phyloP scores from a whole-genome alignment of 2,329 filamentous ascomycete genomes.

The Cordyceps fumosorosea region DNA sequence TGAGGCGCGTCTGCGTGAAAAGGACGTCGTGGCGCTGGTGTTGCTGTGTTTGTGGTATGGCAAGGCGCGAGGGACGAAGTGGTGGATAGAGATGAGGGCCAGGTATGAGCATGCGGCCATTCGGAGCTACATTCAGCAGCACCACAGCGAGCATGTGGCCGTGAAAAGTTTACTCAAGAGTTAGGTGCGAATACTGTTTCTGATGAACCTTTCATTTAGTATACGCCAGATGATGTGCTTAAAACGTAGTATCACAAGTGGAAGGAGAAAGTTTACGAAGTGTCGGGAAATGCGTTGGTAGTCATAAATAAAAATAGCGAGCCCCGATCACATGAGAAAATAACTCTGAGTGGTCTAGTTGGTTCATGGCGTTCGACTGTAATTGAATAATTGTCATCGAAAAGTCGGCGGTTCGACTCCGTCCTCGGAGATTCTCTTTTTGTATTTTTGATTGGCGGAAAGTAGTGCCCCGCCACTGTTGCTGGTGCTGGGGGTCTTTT shows the following conservation, averaged over 20 bases:
- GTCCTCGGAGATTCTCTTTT: constrained; percentile 22
- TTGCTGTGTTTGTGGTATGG: too few species aligned
- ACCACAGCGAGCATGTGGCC: not conserved
- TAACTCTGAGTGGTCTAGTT: constrained; percentile 25
- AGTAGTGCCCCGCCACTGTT: too few species aligned
- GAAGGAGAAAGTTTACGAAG: too few species aligned
- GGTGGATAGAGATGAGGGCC: constrained; percentile 9
- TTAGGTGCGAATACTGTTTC: not conserved
- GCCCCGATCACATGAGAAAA: too few species aligned
- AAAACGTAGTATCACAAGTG: too few species aligned
- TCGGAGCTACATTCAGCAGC: not conserved
- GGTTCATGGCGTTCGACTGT: constrained; percentile 25
- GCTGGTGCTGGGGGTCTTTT: too few species aligned
- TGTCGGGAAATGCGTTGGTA: too few species aligned
- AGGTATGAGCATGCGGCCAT: not conserved
- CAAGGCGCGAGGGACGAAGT: not conserved
- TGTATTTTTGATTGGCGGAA: constrained; percentile 3
- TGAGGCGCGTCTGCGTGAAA: too few species aligned
- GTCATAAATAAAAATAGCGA: not conserved
- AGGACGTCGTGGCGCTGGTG: too few species aligned
- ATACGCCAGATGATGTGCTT: too few species aligned
- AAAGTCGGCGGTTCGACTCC: constrained; percentile 26
- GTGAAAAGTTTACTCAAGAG: too few species aligned
- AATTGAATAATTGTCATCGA: constrained; percentile 20
- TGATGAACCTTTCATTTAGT: not conserved